phyloP scores from a whole-genome alignment of 192 early-diverging fungal species.

The Funneliformis geosporum region DNA sequence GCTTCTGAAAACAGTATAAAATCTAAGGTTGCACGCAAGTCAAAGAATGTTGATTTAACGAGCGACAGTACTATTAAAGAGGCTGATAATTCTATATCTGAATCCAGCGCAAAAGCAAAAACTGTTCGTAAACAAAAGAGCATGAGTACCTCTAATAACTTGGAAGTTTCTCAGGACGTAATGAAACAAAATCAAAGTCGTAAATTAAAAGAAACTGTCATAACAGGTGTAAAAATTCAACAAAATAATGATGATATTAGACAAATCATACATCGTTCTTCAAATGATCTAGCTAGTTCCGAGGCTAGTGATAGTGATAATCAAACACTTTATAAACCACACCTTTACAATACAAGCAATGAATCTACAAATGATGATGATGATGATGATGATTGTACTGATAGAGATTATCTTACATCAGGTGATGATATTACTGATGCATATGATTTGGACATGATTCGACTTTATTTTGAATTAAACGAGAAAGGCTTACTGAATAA shows the following conservation, averaged over 20 bases:
- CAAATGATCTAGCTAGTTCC: neutral
- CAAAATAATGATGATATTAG: neutral
- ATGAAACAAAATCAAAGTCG: neutral
- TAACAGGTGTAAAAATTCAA: neutral
- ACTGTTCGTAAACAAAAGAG: neutral
- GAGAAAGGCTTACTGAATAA: neutral
- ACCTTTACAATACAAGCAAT: neutral
- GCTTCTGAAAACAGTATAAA: neutral
- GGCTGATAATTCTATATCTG: neutral
- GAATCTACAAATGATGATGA: neutral
- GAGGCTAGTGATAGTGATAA: neutral
- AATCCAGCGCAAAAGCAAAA: slow-evolving; percentile 4
- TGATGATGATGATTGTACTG: neutral
- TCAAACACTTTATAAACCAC: no score
- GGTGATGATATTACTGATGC: slow-evolving; percentile 7
- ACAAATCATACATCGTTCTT: neutral
- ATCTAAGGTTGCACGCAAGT: neutral
- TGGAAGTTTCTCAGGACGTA: neutral
- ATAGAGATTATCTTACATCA: slow-evolving; percentile 3
- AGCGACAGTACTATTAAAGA: neutral
- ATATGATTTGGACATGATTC: slow-evolving; percentile 10
- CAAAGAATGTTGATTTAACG: neutral
- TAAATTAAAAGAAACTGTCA: neutral
- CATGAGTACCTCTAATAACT: neutral
- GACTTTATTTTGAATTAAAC: neutral